phyloP scores from a whole-genome alignment of 2,329 filamentous ascomycete genomes.

The Fusarium nodosum region DNA sequence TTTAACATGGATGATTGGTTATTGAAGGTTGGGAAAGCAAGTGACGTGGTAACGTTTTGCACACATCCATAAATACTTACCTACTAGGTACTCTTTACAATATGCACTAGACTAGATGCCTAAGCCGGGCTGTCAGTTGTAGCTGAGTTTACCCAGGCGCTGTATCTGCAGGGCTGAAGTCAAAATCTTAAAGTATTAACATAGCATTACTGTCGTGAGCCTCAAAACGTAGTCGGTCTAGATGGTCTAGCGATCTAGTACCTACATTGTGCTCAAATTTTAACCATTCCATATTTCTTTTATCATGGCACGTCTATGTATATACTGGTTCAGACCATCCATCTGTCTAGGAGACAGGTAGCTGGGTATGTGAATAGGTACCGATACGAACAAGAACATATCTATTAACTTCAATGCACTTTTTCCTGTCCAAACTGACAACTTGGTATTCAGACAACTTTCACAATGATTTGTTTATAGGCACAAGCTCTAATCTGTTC shows the following conservation, averaged over 20 bases:
- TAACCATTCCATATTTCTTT: background rate
- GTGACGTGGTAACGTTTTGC: background rate
- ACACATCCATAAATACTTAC: background rate
- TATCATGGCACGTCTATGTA: background rate
- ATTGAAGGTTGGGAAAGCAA: background rate
- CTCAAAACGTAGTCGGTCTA: background rate
- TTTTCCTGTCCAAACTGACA: background rate
- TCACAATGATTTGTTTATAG: background rate
- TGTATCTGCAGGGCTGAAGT: background rate
- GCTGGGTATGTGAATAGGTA: background rate
- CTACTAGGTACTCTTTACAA: background rate
- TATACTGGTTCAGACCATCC: background rate
- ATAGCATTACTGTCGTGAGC: background rate
- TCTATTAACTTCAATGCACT: background rate
- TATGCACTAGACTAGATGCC: background rate
- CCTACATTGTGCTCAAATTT: background rate
- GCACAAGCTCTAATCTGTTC: background rate
- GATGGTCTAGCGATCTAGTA: background rate
- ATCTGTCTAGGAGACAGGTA: background rate
- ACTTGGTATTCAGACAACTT: background rate
- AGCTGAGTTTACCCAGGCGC: background rate
- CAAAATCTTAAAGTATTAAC: background rate
- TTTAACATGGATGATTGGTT: background rate
- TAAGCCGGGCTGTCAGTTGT: background rate
- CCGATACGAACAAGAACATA: background rate